These are phyloP conservation scores for Vitis cinerea DNA, from an alignment of 164 flowering plant genomes.

Conservation along the genomic window DNA sequence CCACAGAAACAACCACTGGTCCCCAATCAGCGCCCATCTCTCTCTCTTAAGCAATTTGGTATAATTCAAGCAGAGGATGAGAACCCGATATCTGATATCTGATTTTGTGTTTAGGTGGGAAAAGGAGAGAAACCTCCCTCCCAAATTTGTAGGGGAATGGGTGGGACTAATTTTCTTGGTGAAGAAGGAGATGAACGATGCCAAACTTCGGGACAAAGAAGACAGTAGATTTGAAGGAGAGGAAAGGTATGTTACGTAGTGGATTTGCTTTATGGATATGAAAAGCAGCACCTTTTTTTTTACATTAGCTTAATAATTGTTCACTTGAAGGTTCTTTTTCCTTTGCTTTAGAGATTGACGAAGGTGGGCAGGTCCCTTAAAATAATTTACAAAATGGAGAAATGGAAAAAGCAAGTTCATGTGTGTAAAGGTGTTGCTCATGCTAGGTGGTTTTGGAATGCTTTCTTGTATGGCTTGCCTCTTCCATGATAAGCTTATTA, in stretches of 20 bases:
- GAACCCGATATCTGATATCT: too few relatives aligned
- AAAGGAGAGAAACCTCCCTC: background rate
- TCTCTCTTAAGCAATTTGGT: background rate
- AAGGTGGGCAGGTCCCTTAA: background rate
- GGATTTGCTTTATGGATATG: slow-evolving; percentile 30
- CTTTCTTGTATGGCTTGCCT: too few relatives aligned
- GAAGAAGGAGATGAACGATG: slow-evolving; percentile 27
- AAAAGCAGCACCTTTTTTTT: slow-evolving; percentile 4
- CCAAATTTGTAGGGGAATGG: slow-evolving; percentile 17
- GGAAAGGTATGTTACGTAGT: slow-evolving; percentile 36
- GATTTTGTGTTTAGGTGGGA: background rate
- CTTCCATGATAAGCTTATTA: too few relatives aligned
- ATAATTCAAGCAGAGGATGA: too few relatives aligned
- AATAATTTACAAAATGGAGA: too few relatives aligned
- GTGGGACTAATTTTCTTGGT: slow-evolving; percentile 20
- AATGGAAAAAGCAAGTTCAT: too few relatives aligned
- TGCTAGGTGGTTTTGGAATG: too few relatives aligned
- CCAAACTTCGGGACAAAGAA: slow-evolving; percentile 28
- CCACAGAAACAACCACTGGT: slow-evolving; percentile 54
- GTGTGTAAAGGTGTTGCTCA: too few relatives aligned
- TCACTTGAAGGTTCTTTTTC: slow-evolving; percentile 12
- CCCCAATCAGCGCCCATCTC: slow-evolving; percentile 72
- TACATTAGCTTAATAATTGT: slow-evolving; percentile 14
- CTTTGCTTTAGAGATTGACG: slow-evolving; percentile 7
- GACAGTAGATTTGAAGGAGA: slow-evolving; percentile 28